Evolutionary conservation across 1,139 yeast genomes (phyloP).

Genomic region (Debaryomyces nepalensis): DNA sequence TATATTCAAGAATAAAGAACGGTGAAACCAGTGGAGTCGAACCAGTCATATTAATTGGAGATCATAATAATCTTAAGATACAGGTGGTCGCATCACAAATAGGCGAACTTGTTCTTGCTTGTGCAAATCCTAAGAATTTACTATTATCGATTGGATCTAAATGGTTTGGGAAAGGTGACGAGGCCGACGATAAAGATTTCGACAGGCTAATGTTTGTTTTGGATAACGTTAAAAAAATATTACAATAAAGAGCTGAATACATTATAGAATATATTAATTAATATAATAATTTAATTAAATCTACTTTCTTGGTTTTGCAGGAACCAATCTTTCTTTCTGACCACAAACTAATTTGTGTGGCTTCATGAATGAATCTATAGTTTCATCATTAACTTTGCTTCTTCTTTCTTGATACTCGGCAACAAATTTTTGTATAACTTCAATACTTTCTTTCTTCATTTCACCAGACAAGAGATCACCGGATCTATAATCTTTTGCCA

Average conservation of each 20-base stretch:
- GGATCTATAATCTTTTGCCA: conserved; percentile 67
- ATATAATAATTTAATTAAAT: not conserved
- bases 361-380: conserved; percentile 75
- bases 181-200: conserved; percentile 39
- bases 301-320: conserved; percentile 58
- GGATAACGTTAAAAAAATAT: conserved; percentile 35
- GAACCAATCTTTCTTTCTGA: conserved; percentile 67
- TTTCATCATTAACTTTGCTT: conserved; percentile 64
- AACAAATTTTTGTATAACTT: conserved; percentile 77
- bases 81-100: conserved; percentile 50
- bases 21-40: conserved; percentile 38
- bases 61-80: conserved; percentile 44
- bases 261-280: conserved; percentile 3
- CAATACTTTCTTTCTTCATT: conserved; percentile 87
- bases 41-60: conserved; percentile 46
- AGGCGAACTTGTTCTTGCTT: conserved; percentile 38
- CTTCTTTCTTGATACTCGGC: conserved; percentile 81
- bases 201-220: conserved; percentile 47
- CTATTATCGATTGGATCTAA: conserved; percentile 44
- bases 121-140: conserved; percentile 36
- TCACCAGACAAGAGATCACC: conserved; percentile 94
- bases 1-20: conserved; percentile 15
- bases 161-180: conserved; percentile 51
- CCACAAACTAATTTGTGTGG: conserved; percentile 86
- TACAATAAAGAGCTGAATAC: conserved; percentile 2